phyloP scores from a whole-genome alignment of 345 rosid species.

The Eucalyptus rudis region DNA sequence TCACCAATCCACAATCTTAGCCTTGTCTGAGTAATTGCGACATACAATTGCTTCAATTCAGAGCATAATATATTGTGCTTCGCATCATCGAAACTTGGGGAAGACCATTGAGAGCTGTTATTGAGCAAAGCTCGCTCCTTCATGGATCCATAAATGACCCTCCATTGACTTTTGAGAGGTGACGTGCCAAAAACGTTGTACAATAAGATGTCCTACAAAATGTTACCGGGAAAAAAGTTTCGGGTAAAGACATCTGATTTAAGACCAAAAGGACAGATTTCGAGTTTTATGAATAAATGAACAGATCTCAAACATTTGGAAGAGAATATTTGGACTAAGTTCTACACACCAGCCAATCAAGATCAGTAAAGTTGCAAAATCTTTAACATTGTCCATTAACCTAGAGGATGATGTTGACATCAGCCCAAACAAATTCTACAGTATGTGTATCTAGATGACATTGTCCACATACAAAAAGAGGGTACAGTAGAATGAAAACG shows the following conservation, averaged over 20 bases:
- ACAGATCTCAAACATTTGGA: background rate
- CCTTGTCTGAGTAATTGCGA: slow-evolving; percentile 38
- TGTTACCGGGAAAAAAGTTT: background rate
- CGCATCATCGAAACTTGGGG: slow-evolving; percentile 13
- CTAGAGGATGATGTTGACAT: background rate
- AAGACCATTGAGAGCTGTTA: background rate
- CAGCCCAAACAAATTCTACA: background rate
- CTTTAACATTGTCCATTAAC: background rate
- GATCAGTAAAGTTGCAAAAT: background rate
- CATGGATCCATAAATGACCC: slow-evolving; percentile 28
- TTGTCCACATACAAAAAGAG: background rate
- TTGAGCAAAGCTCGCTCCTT: background rate
- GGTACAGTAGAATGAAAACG: background rate
- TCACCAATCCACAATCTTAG: slow-evolving; percentile 52
- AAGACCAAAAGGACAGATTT: background rate
- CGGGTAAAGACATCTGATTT: background rate
- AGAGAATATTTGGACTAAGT: background rate
- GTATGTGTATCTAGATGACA: background rate
- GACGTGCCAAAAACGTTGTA: slow-evolving; percentile 44
- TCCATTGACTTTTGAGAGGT: slow-evolving; percentile 27
- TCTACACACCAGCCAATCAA: background rate
- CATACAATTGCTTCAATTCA: slow-evolving; percentile 15
- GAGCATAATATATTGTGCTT: slow-evolving; percentile 31
- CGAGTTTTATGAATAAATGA: background rate
- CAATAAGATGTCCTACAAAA: slow-evolving; percentile 31